A percentile compares a stretch with the other conserved stretches of the same genome.
Conservation (phyloP, 1,284 basidiomycete species). For the Porphyrellus sp. region DNA sequence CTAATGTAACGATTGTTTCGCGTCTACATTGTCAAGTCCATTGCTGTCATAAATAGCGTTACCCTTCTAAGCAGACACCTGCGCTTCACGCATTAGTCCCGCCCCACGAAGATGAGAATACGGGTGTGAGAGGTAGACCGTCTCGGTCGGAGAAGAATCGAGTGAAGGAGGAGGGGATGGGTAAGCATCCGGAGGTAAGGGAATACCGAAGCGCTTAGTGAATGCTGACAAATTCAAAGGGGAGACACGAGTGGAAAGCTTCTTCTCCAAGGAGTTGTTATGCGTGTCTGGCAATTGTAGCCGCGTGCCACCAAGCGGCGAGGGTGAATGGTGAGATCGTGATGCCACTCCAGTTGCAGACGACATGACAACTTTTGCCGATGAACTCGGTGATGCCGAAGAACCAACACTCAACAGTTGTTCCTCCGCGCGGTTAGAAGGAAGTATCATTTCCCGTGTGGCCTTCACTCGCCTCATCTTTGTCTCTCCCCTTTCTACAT, state of each 20-base stretch:
- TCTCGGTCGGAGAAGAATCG: slow-evolving; percentile 56
- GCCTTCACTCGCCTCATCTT: slow-evolving; percentile 84
- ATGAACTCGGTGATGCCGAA: slow-evolving; percentile 12
- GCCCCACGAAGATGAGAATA: neutral
- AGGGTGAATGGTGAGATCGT: slow-evolving; percentile 15
- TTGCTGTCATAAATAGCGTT: slow-evolving; percentile 27
- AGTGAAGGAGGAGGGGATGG: slow-evolving; percentile 74
- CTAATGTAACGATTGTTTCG: no score
- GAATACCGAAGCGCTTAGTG: slow-evolving; percentile 26
- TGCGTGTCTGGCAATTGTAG: slow-evolving; percentile 13
- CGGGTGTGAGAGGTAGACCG: slow-evolving; percentile 14
- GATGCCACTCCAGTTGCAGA: slow-evolving; percentile 29
- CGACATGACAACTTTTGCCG: slow-evolving; percentile 10
- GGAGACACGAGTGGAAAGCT: slow-evolving; percentile 35
- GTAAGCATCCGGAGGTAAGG: slow-evolving; percentile 55
- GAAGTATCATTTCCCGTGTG: slow-evolving; percentile 67
- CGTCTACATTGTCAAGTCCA: neutral
- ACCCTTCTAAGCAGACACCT: slow-evolving; percentile 22
- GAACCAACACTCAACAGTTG: slow-evolving; percentile 44
- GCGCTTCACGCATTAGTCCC: slow-evolving; percentile 16
- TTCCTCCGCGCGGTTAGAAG: slow-evolving; percentile 61
- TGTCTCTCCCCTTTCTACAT: slow-evolving; percentile 91
- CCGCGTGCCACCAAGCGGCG: slow-evolving; percentile 3
- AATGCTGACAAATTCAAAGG: slow-evolving; percentile 24
- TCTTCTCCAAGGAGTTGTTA: slow-evolving; percentile 22